Conservation (phyloP, 371 early-diverging fungal species). For the Aphelidium insulamus region DNA sequence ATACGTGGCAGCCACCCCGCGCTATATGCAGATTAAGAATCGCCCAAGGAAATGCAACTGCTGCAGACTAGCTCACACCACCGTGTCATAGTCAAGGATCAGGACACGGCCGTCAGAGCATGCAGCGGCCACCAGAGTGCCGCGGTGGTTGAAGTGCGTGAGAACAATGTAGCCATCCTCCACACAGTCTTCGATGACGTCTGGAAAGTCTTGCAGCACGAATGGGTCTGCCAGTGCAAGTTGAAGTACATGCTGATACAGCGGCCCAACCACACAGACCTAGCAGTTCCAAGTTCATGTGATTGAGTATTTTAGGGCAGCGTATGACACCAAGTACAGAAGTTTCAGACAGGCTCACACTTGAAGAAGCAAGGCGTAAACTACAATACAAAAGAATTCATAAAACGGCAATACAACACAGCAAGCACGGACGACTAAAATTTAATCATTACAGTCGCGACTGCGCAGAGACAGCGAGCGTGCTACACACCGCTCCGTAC, state of each 20-base stretch:
- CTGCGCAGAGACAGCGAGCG: no score
- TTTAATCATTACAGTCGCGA: no score
- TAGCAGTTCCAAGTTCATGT: constrained; percentile 18
- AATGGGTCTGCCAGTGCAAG: constrained; percentile 36
- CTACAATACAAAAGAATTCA: no score
- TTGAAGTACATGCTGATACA: neutral
- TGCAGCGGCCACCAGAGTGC: constrained; percentile 53
- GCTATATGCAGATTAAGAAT: neutral
- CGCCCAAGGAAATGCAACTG: constrained; percentile 37
- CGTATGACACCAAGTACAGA: no score
- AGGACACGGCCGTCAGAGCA: constrained; percentile 53
- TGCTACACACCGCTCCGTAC: no score
- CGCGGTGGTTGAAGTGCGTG: constrained; percentile 21
- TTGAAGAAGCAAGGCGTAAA: no score
- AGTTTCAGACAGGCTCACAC: no score
- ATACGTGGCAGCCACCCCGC: neutral
- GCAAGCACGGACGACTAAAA: no score
- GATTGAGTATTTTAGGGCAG: no score
- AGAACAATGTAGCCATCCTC: constrained; percentile 54
- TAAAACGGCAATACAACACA: no score
- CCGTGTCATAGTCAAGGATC: constrained; percentile 76
- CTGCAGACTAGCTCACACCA: constrained; percentile 42
- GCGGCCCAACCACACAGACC: constrained; percentile 5
- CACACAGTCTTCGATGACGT: constrained; percentile 48
- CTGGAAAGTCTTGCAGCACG: constrained; percentile 63